Evolutionary conservation across 257 asterid genomes (phyloP), one percentile per base, ranked within the genome.

Genomic region (Nicotiana obtusifolia): DNA sequence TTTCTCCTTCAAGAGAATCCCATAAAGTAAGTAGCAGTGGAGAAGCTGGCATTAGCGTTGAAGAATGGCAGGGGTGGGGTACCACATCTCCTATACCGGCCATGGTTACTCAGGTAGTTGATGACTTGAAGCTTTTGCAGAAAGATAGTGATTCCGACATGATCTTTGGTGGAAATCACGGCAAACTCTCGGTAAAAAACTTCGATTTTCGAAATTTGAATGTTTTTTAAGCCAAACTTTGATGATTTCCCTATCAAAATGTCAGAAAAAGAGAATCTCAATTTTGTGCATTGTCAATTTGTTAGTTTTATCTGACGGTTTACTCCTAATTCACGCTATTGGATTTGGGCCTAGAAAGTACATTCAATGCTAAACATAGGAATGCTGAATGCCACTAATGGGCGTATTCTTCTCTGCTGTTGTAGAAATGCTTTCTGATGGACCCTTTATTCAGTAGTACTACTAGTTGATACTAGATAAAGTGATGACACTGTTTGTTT

Each of bases 21-120:
- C 67, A 41, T 20, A 47, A 66, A 35, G 59, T 80, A n/a, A 53
- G 53, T 26, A 88, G 44, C 20, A 82, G 17, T 77, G 92, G 84
- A 66, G 67, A 71, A 71, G 35, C 35, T 53, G 20, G 83, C 77
- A 64, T 96, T 30, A 90, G 93, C 87, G 86, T 89, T 3, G 84
- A 89, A 87, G 99, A 96, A 90, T 96, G 99, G 99, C 94, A 90
- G 90, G 90, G 90, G 53, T 96, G 98, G 98, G 99, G 98, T 19
- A 83, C 91, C 60, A 78, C 65, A 19, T 94, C 98, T 24, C 90
- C 98, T 66, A 89, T 96, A 17, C 99, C 99, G 10, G 83, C 90
- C 5, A 89, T 92, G 97, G 97, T 96, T 80, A 82, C 85, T 76
- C 90, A 90, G 89, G 92, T 94, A 71, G 90, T 96, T 79, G 86